phyloP scores from a whole-genome alignment of 2,329 filamentous ascomycete genomes.

The Alternaria gaisen region DNA sequence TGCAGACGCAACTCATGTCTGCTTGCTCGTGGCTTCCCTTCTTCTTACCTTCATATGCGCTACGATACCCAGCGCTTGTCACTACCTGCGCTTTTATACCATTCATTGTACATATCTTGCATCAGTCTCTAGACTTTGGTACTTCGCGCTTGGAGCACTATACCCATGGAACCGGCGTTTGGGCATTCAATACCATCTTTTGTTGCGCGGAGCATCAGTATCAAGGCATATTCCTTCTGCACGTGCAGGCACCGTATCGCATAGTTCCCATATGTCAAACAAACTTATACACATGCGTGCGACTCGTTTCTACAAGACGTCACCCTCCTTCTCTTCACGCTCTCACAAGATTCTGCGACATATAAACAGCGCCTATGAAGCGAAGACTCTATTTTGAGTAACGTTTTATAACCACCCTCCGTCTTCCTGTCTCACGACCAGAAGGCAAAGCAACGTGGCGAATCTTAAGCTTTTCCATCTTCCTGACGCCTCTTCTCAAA shows the following conservation, averaged over 20 bases:
- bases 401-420: neutral
- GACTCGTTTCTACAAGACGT: neutral
- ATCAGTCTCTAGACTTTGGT: neutral
- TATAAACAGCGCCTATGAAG: neutral
- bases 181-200: neutral
- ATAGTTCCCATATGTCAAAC: neutral
- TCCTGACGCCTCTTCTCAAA: slow-evolving; percentile 8
- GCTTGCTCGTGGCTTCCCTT: too few species aligned
- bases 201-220: neutral
- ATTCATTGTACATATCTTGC: neutral
- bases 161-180: neutral
- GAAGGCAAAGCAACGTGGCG: neutral
- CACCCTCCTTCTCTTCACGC: neutral
- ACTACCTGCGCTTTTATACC: neutral
- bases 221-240: neutral
- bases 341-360: neutral
- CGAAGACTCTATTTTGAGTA: neutral
- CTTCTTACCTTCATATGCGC: neutral
- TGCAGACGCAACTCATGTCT: too few species aligned
- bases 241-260: neutral
- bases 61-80: neutral
- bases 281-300: neutral
- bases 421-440: neutral
- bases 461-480: slow-evolving; percentile 6
- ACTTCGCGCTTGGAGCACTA: neutral